Conservation (phyloP, 2,329 filamentous ascomycete species). For the Sporothrix inflata region DNA sequence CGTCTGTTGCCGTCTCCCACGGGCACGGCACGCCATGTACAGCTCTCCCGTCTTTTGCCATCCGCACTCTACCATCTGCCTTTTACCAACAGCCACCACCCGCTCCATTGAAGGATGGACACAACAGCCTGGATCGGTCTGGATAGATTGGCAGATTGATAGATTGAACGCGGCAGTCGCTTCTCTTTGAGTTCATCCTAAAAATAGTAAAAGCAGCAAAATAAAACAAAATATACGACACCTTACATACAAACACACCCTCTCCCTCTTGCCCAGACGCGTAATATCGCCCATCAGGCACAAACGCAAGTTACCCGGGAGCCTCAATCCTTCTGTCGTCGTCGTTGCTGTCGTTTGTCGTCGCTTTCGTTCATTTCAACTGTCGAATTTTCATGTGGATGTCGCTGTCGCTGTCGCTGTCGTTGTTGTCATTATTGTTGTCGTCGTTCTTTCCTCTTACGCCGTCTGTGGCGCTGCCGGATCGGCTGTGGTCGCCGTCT, state of each 20-base stretch:
- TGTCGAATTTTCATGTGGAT: too few species aligned
- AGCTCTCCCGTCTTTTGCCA: background rate
- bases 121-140: background rate
- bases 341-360: background rate
- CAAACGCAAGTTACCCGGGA: background rate
- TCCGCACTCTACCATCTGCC: too few species aligned
- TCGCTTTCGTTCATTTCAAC: too few species aligned
- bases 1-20: background rate
- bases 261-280: background rate
- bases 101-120: background rate
- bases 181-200: background rate
- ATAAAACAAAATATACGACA: background rate
- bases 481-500: background rate
- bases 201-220: background rate
- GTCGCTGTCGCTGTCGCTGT: background rate
- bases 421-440: background rate
- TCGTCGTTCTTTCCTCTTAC: background rate
- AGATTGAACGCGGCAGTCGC: background rate
- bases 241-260: background rate
- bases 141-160: background rate
- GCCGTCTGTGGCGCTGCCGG: background rate
- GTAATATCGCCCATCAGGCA: background rate
- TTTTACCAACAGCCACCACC: background rate
- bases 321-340: background rate
- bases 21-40: too few species aligned